phyloP scores from a whole-genome alignment of 2,329 filamentous ascomycete genomes.

The Aspergillus niger region DNA sequence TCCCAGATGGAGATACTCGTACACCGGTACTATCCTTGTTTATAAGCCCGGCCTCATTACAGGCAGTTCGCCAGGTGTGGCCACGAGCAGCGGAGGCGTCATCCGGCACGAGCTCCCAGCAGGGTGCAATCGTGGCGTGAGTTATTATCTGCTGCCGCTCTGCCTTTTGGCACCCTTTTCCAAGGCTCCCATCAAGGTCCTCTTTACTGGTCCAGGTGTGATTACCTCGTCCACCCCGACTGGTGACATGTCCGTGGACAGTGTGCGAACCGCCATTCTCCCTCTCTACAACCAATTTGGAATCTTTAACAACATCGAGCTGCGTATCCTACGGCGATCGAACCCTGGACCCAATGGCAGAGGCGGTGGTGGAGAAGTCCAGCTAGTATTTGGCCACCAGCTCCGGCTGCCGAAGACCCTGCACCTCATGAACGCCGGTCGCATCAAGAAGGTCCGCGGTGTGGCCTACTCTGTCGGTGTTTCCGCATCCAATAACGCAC shows the following conservation, averaged over 20 bases:
- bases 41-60: conserved; percentile 93
- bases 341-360: conserved; percentile 73
- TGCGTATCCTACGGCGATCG: conserved; percentile 77
- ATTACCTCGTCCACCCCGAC: conserved; percentile 83
- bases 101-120: conserved; percentile 79
- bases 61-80: conserved; percentile 74
- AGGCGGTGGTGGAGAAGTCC: conserved; percentile 88
- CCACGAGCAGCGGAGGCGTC: conserved; percentile 68
- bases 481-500: conserved; percentile 85
- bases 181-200: conserved; percentile 85
- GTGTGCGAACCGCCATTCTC: conserved; percentile 87
- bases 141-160: conserved; percentile 87
- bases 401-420: conserved; percentile 91
- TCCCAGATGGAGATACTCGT: conserved; percentile 92
- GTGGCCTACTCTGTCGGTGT: conserved; percentile 94
- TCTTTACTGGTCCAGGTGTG: conserved; percentile 86
- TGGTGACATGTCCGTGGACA: conserved; percentile 89
- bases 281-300: conserved; percentile 90
- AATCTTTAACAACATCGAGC: conserved; percentile 81
- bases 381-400: conserved; percentile 89
- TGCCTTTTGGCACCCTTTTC: conserved; percentile 91
- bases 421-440: conserved; percentile 79
- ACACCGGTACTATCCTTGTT: conserved; percentile 89
- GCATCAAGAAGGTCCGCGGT: conserved; percentile 84
- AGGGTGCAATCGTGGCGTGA: conserved; percentile 76